phyloP scores from a whole-genome alignment of 2,329 filamentous ascomycete genomes.

The Clarireedia sp. region DNA sequence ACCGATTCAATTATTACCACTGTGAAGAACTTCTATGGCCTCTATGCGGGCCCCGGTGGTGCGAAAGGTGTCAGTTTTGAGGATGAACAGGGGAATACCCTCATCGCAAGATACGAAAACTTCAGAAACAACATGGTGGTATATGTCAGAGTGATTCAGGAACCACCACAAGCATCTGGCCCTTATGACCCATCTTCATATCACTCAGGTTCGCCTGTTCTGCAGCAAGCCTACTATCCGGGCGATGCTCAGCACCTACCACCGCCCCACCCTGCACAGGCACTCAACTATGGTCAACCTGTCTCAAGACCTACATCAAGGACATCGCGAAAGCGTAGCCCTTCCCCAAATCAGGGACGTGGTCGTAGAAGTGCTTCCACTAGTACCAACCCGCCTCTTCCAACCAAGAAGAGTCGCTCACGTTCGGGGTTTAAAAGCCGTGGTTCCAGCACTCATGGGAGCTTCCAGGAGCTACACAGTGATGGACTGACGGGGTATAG shows the following conservation, averaged over 20 bases:
- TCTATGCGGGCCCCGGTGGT: slow-evolving; percentile 67
- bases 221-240: slow-evolving; percentile 47
- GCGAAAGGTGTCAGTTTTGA: slow-evolving; percentile 89
- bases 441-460: slow-evolving; percentile 42
- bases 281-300: slow-evolving; percentile 50
- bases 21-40: slow-evolving; percentile 97
- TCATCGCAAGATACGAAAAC: slow-evolving; percentile 96
- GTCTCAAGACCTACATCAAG: slow-evolving; percentile 62
- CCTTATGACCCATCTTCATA: slow-evolving; percentile 45
- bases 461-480: slow-evolving; percentile 50
- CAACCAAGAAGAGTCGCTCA: slow-evolving; percentile 58
- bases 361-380: slow-evolving; percentile 73
- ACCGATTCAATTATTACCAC: slow-evolving; percentile 97
- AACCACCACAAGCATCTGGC: slow-evolving; percentile 38
- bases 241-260: slow-evolving; percentile 58
- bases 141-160: slow-evolving; percentile 77
- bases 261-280: slow-evolving; percentile 43
- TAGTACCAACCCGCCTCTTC: slow-evolving; percentile 39
- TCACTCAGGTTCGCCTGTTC: slow-evolving; percentile 44
- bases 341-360: slow-evolving; percentile 60
- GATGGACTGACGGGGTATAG: slow-evolving; percentile 72
- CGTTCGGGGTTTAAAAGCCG: slow-evolving; percentile 61
- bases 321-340: slow-evolving; percentile 67
- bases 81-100: slow-evolving; percentile 76
- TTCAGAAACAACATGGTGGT: slow-evolving; percentile 87